Evolutionary conservation across 1,139 yeast genomes (phyloP), one percentile per base, ranked within the genome.

Genomic region (Pichia sp.): DNA sequence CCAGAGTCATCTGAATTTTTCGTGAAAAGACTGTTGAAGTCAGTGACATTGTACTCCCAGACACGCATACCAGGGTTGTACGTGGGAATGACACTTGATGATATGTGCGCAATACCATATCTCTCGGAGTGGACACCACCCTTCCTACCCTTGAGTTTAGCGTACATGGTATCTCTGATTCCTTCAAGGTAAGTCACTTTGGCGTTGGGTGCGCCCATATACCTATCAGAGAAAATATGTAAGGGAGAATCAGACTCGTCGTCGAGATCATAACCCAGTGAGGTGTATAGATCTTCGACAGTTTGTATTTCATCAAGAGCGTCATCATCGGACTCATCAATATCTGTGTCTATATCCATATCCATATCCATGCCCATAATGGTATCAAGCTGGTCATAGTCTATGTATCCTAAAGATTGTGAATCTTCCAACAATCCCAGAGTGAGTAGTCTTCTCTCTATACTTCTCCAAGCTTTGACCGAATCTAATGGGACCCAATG

Each of bases 41-140:
- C 79, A 0, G 85, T 72, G 32, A 72, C 71, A 52, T 85, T 84
- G 54, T 85, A 85, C 53, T 85, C 94, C 91, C 93, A 85, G 2
- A 85, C 78, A 44, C 94, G 64, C 40, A 85, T 55, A 2, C 88
- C 85, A 3, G 95, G 88, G 48, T 82, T 82, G 59, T 78, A 85
- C 0, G 94, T 85, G 2, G 95, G 94, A 6, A 85, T 74, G n/a
- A 85, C 74, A 41, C 88, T 79, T 1, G 88, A 77, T 3, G 77
- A 68, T 16, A 85, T 76, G 51, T 77, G 82, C 1, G 81, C 78
- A 38, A 85, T 64, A 1, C 85, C 66, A 51, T 82, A 84, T 32
- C 88, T 62, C 46, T 79, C 82, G 20, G 67, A 65, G 32, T 56
- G 39, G 1, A 50, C 46, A 12, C 84, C 78, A 17, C 70, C 53